Evolutionary conservation across 2,329 filamentous ascomycete genomes (phyloP).

Genomic region (Ophiocordyceps camponoti-saundersi): DNA sequence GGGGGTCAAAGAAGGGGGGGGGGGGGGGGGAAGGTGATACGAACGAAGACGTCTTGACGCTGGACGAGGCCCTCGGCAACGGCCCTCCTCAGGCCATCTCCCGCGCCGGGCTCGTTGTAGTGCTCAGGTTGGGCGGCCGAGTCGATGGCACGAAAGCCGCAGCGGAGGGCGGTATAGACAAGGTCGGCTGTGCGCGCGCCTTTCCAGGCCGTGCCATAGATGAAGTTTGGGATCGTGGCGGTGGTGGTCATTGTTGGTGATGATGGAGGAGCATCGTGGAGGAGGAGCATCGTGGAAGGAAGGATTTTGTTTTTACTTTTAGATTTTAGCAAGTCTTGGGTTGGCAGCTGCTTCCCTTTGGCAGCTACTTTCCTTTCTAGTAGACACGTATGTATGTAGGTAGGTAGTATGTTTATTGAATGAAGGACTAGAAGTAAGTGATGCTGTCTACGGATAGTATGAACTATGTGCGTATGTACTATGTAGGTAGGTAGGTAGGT

Average conservation of each 20-base stretch:
- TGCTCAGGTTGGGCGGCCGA: slow-evolving; percentile 66
- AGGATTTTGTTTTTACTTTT: too few species aligned
- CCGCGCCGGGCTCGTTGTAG: slow-evolving; percentile 58
- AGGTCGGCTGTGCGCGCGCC: slow-evolving; percentile 48
- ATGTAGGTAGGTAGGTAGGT: too few species aligned
- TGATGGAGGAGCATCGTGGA: too few species aligned
- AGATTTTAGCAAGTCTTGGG: too few species aligned
- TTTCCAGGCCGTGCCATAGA: slow-evolving; percentile 86
- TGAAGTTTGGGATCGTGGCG: slow-evolving; percentile 29
- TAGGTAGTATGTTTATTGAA: neutral
- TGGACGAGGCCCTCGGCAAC: slow-evolving; percentile 40
- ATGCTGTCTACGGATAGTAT: too few species aligned
- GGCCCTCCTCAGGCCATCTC: slow-evolving; percentile 45
- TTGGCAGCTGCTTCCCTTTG: too few species aligned
- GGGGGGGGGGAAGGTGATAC: slow-evolving; percentile 6
- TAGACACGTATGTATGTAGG: neutral
- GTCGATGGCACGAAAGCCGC: slow-evolving; percentile 59
- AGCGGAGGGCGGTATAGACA: slow-evolving; percentile 48
- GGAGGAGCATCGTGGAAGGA: too few species aligned
- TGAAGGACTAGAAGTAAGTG: too few species aligned
- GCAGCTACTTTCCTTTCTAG: too few species aligned
- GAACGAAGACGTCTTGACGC: slow-evolving; percentile 43
- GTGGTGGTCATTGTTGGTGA: slow-evolving; percentile 1
- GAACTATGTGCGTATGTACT: too few species aligned
- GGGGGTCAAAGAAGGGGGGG: neutral